Evolutionary conservation across 768 basidiomycete genomes (phyloP).

Genomic region (Phanerodontia chrysosporium): DNA sequence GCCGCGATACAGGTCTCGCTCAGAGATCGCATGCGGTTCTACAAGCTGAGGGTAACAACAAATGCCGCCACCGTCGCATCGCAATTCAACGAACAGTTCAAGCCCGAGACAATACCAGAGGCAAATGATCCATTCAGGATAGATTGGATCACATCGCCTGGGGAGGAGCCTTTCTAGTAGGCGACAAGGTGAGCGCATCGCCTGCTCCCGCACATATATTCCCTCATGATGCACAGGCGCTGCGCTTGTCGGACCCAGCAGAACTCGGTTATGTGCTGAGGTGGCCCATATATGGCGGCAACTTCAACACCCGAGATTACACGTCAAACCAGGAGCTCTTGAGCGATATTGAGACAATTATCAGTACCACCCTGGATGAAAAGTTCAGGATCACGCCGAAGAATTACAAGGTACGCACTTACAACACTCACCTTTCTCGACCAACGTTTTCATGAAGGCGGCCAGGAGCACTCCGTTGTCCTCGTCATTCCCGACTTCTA

Average conservation of each 20-base stretch:
- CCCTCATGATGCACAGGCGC: conserved; percentile 44
- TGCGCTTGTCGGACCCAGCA: conserved; percentile 66
- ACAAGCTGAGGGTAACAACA: conserved; percentile 72
- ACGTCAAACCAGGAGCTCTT: conserved; percentile 62
- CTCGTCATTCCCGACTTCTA: conserved; percentile 92
- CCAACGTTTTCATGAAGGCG: background rate
- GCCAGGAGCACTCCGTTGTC: conserved; percentile 82
- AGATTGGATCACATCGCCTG: conserved; percentile 71
- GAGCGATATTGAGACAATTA: conserved; percentile 73
- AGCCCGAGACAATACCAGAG: conserved; percentile 82
- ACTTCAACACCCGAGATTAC: conserved; percentile 82
- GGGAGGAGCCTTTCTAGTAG: conserved; percentile 56
- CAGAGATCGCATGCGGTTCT: conserved; percentile 81
- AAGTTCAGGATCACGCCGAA: conserved; percentile 47
- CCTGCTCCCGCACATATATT: background rate
- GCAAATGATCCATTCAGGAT: conserved; percentile 78
- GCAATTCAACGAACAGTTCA: conserved; percentile 78
- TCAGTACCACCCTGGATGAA: conserved; percentile 56
- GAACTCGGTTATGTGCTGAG: conserved; percentile 66
- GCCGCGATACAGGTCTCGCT: conserved; percentile 66
- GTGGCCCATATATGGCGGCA: conserved; percentile 79
- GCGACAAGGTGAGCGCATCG: conserved; percentile 53
- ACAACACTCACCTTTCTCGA: background rate
- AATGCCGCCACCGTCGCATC: conserved; percentile 68
- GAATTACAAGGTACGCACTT: conserved; percentile 61